phyloP scores from a whole-genome alignment of 495 filamentous ascomycete species.

The Annulohypoxylon maeteangense region DNA sequence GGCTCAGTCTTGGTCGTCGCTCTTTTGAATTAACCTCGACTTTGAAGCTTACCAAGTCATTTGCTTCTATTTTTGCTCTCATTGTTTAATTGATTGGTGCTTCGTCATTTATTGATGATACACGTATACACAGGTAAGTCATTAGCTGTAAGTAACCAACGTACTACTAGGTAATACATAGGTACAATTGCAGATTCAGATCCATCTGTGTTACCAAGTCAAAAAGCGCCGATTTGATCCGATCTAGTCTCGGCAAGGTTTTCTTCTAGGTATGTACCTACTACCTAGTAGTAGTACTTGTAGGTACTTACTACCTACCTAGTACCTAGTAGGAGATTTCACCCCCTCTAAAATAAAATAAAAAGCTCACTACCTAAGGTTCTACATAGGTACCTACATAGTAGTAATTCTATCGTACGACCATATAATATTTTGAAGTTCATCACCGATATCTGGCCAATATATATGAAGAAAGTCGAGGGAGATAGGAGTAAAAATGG shows the following conservation, averaged over 20 bases:
- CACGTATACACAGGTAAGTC: background rate
- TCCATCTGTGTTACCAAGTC: background rate
- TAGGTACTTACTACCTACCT: background rate
- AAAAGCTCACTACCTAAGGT: slow-evolving; percentile 32
- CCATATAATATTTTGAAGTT: background rate
- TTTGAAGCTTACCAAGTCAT: background rate
- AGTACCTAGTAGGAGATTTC: background rate
- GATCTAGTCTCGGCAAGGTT: slow-evolving; percentile 25
- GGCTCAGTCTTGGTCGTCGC: slow-evolving; percentile 8
- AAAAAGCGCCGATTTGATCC: slow-evolving; percentile 23
- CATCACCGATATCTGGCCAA: background rate
- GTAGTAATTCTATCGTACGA: no score
- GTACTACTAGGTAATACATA: no score
- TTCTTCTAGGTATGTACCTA: background rate
- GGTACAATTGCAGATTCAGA: background rate
- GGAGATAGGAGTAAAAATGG: slow-evolving; percentile 8
- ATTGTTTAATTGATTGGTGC: background rate
- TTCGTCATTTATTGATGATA: background rate
- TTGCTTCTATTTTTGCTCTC: background rate
- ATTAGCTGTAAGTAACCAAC: background rate
- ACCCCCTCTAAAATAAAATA: background rate
- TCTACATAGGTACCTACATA: no score
- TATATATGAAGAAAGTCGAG: background rate
- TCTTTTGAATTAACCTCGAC: slow-evolving; percentile 14
- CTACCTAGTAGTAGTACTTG: background rate